These are phyloP conservation scores for Flaveria trinervia DNA, from an alignment of 129 eudicot species.

Conservation along the genomic window DNA sequence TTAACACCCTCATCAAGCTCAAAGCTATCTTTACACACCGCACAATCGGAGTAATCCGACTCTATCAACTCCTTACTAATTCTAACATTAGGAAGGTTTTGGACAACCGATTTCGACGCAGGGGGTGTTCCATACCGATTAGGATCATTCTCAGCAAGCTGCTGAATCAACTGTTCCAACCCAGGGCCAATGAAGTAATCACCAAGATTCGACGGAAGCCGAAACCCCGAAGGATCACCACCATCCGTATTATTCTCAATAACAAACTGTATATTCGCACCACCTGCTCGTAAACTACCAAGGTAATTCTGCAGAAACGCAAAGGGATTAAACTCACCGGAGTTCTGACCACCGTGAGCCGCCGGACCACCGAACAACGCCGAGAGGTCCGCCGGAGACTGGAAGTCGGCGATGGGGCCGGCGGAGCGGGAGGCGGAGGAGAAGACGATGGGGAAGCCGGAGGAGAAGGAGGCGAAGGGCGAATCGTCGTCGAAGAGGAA, in stretches of 20 bases:
- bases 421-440: slow-evolving; percentile 42
- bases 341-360: slow-evolving; percentile 24
- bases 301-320: slow-evolving; percentile 60
- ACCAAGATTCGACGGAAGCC: slow-evolving; percentile 63
- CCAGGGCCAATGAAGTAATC: slow-evolving; percentile 87
- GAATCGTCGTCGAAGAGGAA: slow-evolving; percentile 43
- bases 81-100: slow-evolving; percentile 57
- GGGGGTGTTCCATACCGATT: slow-evolving; percentile 88
- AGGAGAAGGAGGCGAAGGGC: slow-evolving; percentile 28
- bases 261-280: slow-evolving; percentile 77
- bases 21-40: slow-evolving; percentile 79
- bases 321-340: slow-evolving; percentile 68
- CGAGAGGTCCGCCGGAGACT: slow-evolving; percentile 35
- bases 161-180: slow-evolving; percentile 82
- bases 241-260: slow-evolving; percentile 44
- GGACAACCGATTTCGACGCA: slow-evolving; percentile 62
- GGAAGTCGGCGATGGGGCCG: slow-evolving; percentile 28
- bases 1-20: slow-evolving; percentile 60
- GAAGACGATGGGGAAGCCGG: slow-evolving; percentile 42
- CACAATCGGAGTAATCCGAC: slow-evolving; percentile 67
- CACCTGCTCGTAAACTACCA: slow-evolving; percentile 53
- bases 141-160: slow-evolving; percentile 90
- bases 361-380: slow-evolving; percentile 41
- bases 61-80: slow-evolving; percentile 57
- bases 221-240: slow-evolving; percentile 32